Evolutionary conservation across 768 basidiomycete species (phyloP).

Genomic region (Phanerodontia chrysosporium): DNA sequence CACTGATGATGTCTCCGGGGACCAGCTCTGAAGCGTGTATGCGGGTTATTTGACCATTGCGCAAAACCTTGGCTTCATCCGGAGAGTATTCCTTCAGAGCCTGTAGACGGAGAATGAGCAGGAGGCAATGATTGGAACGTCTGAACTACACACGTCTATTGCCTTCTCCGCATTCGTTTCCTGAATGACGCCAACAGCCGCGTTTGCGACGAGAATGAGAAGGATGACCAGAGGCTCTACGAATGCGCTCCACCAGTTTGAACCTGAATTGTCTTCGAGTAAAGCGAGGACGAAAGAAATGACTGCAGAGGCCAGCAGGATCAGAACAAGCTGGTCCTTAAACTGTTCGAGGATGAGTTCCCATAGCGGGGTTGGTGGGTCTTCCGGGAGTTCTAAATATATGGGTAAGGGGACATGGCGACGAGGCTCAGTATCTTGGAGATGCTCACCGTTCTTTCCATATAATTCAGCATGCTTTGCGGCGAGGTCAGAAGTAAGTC

Average conservation of each 20-base stretch:
- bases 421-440: not conserved
- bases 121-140: not conserved
- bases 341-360: slow-evolving; percentile 97
- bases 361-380: slow-evolving; percentile 88
- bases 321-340: slow-evolving; percentile 97
- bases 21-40: slow-evolving; percentile 89
- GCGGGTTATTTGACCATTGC: slow-evolving; percentile 62
- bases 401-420: slow-evolving; percentile 8
- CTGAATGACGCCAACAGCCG: slow-evolving; percentile 95
- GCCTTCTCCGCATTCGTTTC: slow-evolving; percentile 95
- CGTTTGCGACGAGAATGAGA: slow-evolving; percentile 93
- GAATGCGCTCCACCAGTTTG: slow-evolving; percentile 75
- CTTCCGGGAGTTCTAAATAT: slow-evolving; percentile 80
- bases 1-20: slow-evolving; percentile 87
- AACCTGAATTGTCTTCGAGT: slow-evolving; percentile 71
- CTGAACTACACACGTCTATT: slow-evolving; percentile 76
- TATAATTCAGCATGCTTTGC: slow-evolving; percentile 72
- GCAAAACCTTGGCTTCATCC: slow-evolving; percentile 89
- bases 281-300: slow-evolving; percentile 91
- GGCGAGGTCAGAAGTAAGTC: slow-evolving; percentile 65
- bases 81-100: slow-evolving; percentile 96
- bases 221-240: slow-evolving; percentile 95
- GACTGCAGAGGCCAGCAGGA: slow-evolving; percentile 89
- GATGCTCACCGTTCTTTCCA: slow-evolving; percentile 74
- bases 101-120: slow-evolving; percentile 35